phyloP scores from a whole-genome alignment of 208 protist genomes.

The Crithidia bombi region DNA sequence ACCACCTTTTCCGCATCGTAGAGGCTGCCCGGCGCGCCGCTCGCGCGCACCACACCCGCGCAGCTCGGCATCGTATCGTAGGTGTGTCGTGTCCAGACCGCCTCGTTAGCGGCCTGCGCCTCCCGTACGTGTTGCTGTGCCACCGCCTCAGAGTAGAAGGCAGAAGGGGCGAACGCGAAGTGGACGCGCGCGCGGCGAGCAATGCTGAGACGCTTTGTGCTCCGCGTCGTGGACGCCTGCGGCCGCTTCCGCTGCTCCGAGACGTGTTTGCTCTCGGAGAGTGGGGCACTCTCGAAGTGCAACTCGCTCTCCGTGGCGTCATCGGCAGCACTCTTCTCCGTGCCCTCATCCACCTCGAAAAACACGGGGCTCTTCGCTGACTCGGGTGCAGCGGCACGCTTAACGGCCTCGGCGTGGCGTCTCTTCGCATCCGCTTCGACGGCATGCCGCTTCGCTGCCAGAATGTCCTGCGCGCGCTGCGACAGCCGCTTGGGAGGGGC shows the following conservation, averaged over 20 bases:
- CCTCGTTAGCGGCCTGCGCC: conserved; percentile 19
- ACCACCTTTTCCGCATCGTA: conserved; percentile 42
- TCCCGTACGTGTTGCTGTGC: conserved; percentile 22
- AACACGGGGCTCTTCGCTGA: conserved; percentile 16
- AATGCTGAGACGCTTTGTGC: conserved; percentile 25
- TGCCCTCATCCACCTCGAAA: conserved; percentile 8
- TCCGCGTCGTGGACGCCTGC: background rate
- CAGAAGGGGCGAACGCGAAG: conserved; percentile 30
- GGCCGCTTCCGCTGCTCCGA: background rate
- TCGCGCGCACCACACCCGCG: conserved; percentile 20
- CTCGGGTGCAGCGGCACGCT: conserved; percentile 19
- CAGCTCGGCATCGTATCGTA: conserved; percentile 37
- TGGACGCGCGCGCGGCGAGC: conserved; percentile 20
- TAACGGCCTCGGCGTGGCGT: conserved; percentile 33
- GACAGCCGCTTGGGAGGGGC: conserved; percentile 65
- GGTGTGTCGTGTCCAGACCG: conserved; percentile 33
- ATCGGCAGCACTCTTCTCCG: background rate
- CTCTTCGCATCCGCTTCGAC: conserved; percentile 49
- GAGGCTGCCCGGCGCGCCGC: conserved; percentile 14
- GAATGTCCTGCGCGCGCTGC: conserved; percentile 65
- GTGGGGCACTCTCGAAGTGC: conserved; percentile 14
- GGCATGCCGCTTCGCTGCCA: conserved; percentile 41
- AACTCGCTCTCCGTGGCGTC: conserved; percentile 7
- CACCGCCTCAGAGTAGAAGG: conserved; percentile 35
- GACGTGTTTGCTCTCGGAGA: background rate